Base-by-base conservation (phyloP, 2,329 filamentous ascomycete species). In the Penicillium sp. region DNA sequence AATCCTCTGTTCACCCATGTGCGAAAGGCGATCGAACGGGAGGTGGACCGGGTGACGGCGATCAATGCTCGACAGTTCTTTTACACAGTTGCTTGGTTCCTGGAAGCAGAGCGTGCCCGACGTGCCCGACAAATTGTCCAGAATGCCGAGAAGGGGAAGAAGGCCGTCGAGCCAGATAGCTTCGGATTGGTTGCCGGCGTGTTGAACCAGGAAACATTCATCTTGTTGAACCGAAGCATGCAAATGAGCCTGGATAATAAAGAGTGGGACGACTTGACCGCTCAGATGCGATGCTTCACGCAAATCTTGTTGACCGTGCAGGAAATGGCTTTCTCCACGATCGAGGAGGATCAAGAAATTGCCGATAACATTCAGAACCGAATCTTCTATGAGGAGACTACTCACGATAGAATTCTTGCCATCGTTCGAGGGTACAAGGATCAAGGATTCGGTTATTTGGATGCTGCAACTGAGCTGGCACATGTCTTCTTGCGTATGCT, bases 321-420 rank as follows among this genome's bases (percentile, higher is more conserved):
- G 70, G 92, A 96, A 63, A 98, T 99, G 93, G 83, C 88, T 1
- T 87, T 90, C 51, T 95, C 92, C 1, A 84, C 86, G 0, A 85
- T 91, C 33, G 93, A 97, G 64, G 93, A 97, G n/a, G 92, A 99
- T 67, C 90, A 96, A 72, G 95, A 98, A 69, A 98, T 99, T 74
- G 94, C 95, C 0, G 94, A 99, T 74, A 99, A 99, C 69, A 97
- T 96, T 13, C 87, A 97, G 55, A 96, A 90, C 70, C 91, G 94
- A 63, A 92, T 99, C n/a, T 99, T 99, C 75, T 99, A 99, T 78
- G 95, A 99, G 76, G 93, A 98, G 72, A 87, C 91, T 0, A 97
- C 93, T 0, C 93, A 99, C 71, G 94, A 99, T 63, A 85, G 91
- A 26, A 86, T 99, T 55, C 85, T 94, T 33, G 86, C 88, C 61